Percentiles rank a stretch among this genome's conserved stretches.
These are phyloP conservation scores for Pseudevernia furfuracea DNA, from an alignment of 495 filamentous ascomycete species.

Conservation along the genomic window DNA sequence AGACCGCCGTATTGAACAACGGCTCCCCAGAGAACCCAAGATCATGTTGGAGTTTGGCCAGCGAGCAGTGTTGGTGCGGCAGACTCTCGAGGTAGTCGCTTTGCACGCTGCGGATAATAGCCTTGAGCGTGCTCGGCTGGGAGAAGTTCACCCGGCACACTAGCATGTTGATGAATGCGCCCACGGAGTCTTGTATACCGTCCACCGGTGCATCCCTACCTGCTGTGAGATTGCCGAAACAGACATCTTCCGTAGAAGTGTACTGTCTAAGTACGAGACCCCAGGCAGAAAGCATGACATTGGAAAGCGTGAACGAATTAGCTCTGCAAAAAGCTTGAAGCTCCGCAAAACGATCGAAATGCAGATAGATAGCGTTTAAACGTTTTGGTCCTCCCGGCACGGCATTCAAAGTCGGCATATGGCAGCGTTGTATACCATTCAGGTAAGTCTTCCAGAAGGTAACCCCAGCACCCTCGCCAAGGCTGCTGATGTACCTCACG, in stretches of 20 bases:
- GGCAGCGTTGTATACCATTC: constrained; percentile 35
- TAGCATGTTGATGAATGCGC: constrained; percentile 49
- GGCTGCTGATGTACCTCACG: constrained; percentile 35
- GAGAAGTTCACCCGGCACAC: constrained; percentile 39
- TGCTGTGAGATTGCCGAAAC: constrained; percentile 48
- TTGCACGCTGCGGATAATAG: constrained; percentile 41
- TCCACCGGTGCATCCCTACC: constrained; percentile 43
- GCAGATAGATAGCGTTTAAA: constrained; percentile 33
- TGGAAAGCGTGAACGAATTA: constrained; percentile 43
- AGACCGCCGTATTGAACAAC: constrained; percentile 53
- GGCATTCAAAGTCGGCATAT: constrained; percentile 43
- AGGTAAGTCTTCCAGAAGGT: constrained; percentile 27
- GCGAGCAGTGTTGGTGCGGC: constrained; percentile 45
- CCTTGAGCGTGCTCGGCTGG: constrained; percentile 30
- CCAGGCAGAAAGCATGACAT: constrained; percentile 48
- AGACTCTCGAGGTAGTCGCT: constrained; percentile 43
- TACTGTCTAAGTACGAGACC: constrained; percentile 44
- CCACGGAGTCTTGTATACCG: constrained; percentile 42
- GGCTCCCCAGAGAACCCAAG: constrained; percentile 43
- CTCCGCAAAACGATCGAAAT: constrained; percentile 28
- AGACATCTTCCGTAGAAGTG: constrained; percentile 43
- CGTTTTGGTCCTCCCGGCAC: constrained; percentile 22
- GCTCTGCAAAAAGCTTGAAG: constrained; percentile 41
- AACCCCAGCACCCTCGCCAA: constrained; percentile 41
- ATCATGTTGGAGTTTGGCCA: constrained; percentile 50